These are phyloP conservation scores for Trametes elegans DNA, from an alignment of 768 basidiomycete species.

Conservation along the genomic window DNA sequence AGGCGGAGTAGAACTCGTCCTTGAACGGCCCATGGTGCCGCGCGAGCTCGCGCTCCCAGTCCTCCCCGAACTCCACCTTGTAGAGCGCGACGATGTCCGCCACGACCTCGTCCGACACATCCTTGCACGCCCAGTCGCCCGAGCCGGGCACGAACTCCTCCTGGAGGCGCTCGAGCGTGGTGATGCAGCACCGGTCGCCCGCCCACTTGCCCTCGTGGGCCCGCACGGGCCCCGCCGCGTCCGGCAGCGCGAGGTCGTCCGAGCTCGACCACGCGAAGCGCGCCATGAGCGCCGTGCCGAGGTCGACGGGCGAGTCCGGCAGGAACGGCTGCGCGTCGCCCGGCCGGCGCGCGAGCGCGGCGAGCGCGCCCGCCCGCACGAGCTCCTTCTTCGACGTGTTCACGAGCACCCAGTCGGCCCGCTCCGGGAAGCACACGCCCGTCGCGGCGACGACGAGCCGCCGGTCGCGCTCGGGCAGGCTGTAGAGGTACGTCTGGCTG, in stretches of 20 bases:
- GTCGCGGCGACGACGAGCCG: neutral
- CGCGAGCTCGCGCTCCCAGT: neutral
- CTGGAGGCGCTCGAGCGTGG: conserved; percentile 3
- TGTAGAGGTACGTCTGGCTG: neutral
- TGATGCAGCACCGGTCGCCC: conserved; percentile 3
- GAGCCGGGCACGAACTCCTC: neutral
- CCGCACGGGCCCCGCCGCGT: neutral
- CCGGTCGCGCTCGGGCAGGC: neutral
- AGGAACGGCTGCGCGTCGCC: conserved; percentile 1
- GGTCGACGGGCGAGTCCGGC: neutral
- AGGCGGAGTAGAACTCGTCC: too few species aligned
- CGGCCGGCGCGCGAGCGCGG: neutral
- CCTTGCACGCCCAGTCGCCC: neutral
- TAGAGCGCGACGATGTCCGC: neutral
- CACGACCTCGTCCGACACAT: conserved; percentile 1
- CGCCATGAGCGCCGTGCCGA: conserved; percentile 1
- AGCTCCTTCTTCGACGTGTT: conserved; percentile 6
- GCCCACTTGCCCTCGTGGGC: neutral
- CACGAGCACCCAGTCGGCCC: conserved; percentile 6
- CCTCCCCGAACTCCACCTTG: neutral
- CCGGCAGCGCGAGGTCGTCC: neutral
- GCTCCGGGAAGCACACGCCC: neutral
- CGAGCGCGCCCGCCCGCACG: neutral
- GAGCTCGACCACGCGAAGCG: neutral
- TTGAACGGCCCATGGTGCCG: neutral